Conservation (phyloP, 371 early-diverging fungal species). For the Apophysomyces ossiformis region DNA sequence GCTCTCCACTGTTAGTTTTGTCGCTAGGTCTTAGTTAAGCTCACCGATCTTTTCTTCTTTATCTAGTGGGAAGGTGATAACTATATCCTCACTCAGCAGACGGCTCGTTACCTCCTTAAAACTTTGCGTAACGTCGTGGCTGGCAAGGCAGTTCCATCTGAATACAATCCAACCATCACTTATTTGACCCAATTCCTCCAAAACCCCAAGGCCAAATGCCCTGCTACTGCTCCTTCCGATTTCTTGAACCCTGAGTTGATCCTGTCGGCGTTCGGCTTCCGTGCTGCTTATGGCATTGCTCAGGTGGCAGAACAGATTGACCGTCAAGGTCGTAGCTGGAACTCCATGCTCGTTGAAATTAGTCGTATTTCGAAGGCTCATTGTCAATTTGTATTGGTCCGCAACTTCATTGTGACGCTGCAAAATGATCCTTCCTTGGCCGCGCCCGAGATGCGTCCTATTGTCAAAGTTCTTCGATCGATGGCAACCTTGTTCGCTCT, state of each 20-base stretch:
- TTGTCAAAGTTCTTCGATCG: slow-evolving; percentile 48
- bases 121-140: slow-evolving; percentile 55
- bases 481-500: slow-evolving; percentile 65
- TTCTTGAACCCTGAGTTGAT: slow-evolving; percentile 67
- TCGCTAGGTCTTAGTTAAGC: not conserved
- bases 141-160: slow-evolving; percentile 55
- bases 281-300: slow-evolving; percentile 63
- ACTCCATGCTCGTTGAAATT: slow-evolving; percentile 70
- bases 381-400: slow-evolving; percentile 63
- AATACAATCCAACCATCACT: slow-evolving; percentile 57
- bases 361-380: slow-evolving; percentile 69
- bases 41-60: not conserved
- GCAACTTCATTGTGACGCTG: slow-evolving; percentile 59
- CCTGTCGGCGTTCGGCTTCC: slow-evolving; percentile 69
- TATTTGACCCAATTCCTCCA: slow-evolving; percentile 57
- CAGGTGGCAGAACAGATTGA: slow-evolving; percentile 60
- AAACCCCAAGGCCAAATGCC: slow-evolving; percentile 59
- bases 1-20: slow-evolving; percentile 11
- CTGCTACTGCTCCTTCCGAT: slow-evolving; percentile 47
- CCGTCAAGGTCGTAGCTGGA: slow-evolving; percentile 61
- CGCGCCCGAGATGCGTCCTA: slow-evolving; percentile 32
- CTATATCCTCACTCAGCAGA: slow-evolving; percentile 81
- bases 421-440: slow-evolving; percentile 40
- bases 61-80: slow-evolving; percentile 85
- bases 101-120: slow-evolving; percentile 64